phyloP scores from a whole-genome alignment of 306 rosid species.

The Ormosia emarginata region DNA sequence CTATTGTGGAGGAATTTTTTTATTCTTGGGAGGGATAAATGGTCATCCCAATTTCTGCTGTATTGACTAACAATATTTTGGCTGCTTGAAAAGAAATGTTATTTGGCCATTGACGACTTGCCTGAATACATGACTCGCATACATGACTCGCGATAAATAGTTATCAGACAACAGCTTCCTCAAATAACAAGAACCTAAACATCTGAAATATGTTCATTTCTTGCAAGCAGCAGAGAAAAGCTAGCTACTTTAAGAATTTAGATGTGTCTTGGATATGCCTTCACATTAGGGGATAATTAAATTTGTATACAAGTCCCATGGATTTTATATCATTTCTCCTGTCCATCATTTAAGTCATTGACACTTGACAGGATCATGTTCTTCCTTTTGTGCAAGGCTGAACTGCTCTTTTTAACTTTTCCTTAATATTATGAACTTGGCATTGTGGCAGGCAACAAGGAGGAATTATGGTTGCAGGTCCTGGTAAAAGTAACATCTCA shows the following conservation, averaged over 20 bases:
- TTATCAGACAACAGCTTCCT: background rate
- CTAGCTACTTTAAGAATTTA: background rate
- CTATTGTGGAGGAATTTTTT: background rate
- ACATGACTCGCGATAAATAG: background rate
- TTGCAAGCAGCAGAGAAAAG: background rate
- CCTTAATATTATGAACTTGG: background rate
- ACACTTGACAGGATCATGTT: background rate
- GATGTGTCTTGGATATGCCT: background rate
- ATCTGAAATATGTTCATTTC: background rate
- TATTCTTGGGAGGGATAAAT: background rate
- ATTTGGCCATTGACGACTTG: background rate
- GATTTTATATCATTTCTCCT: background rate
- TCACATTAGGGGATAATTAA: background rate
- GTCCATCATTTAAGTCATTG: background rate
- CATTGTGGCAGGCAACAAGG: conserved; percentile 79
- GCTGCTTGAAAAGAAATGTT: background rate
- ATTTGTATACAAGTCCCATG: background rate
- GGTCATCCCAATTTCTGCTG: background rate
- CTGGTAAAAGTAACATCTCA: conserved; percentile 72
- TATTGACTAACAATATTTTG: background rate
- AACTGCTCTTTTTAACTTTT: background rate
- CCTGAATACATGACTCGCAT: background rate
- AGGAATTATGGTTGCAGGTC: conserved; percentile 92
- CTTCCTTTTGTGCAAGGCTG: background rate
- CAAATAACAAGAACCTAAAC: background rate